Base-by-base conservation (phyloP, 345 rosid species). In the Kernera saxatilis region DNA sequence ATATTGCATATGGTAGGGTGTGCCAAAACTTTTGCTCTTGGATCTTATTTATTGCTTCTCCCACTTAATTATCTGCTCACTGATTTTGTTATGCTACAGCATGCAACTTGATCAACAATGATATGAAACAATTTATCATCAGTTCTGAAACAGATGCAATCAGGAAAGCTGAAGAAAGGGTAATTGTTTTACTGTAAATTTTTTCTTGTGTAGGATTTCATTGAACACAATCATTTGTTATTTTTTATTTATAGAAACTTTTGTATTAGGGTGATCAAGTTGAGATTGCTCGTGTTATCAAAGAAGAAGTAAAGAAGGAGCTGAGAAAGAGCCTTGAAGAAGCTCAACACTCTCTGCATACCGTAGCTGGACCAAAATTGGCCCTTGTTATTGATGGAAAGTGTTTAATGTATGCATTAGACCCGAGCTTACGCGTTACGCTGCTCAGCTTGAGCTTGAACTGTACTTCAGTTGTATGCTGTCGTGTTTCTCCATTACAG, bases 401-500 rank as follows among this genome's bases (percentile, higher is more conserved):
- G 84, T 94, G 98, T 81, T 83, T 94, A 77, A 94, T 88, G 97
- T 82, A 92, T 74, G 99, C 98, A 35, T 75, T 94, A 76, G 99
- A 94, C 80, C 96, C 96, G 64, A 85, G 81, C 70, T 78, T 94
- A 70, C 92, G 98, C 15, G 89, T 83, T 60, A 87, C 77, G 78
- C 84, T 94, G 27, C 96, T 94, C 78, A 92, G 85, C 81, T 78
- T 94, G 82, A 89, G 99, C 85, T 79, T 94, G 86, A 94, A 92
- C 76, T 94, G 99, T 72, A 81, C 81, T 75, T 89, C 99, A 59
- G 99, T 94, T 67, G 97, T 92, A 73, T 94, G 99, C 82, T 94
- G 99, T 70, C 92, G 99, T 61, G 99, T 94, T 74, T 94, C 99
- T 76, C 99, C 99, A 36, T 78, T 94, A 60, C 99, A 94, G 84